Percentiles rank a stretch among this genome's conserved stretches.
Evolutionary conservation across 2,329 filamentous ascomycete genomes (phyloP).

Genomic region (Cladosporium halotolerans): DNA sequence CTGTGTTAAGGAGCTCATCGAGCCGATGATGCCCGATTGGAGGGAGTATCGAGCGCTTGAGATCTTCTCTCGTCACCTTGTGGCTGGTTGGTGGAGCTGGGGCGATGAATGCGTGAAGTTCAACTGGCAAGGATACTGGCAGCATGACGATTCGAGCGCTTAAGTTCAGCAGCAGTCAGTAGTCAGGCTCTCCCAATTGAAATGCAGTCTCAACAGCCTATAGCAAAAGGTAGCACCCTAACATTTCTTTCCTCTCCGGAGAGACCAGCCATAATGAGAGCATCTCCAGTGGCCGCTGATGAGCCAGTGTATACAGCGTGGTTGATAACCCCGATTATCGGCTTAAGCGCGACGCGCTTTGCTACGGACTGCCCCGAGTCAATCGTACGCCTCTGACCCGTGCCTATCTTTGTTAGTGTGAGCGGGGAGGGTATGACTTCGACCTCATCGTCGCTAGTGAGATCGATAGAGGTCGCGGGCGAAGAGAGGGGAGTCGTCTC

Average conservation of each 20-base stretch:
- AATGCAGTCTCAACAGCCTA: too few relatives aligned
- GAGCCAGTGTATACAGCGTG: too few relatives aligned
- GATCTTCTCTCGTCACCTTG: constrained; percentile 68
- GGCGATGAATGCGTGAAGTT: constrained; percentile 68
- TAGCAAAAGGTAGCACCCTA: too few relatives aligned
- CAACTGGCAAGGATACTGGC: constrained; percentile 54
- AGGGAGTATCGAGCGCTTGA: constrained; percentile 57
- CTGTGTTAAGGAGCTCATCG: constrained; percentile 57
- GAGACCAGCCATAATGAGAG: too few relatives aligned
- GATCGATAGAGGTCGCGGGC: neutral
- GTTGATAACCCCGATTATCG: too few relatives aligned
- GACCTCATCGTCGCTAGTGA: neutral
- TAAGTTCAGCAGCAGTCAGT: too few relatives aligned
- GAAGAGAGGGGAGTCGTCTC: neutral
- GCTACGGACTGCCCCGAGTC: neutral
- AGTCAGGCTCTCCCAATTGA: too few relatives aligned
- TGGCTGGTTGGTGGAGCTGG: constrained; percentile 72
- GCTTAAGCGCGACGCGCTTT: neutral
- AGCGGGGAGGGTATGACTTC: neutral
- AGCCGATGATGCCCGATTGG: constrained; percentile 43
- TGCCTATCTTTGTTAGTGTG: neutral
- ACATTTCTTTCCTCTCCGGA: too few relatives aligned
- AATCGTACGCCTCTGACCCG: neutral
- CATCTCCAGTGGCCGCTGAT: too few relatives aligned
- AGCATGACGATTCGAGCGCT: too few relatives aligned